Percentiles rank a stretch among this genome's conserved stretches.
These are phyloP conservation scores for Cyanodermella asteris DNA, from an alignment of 2,329 filamentous ascomycete species.

Conservation along the genomic window DNA sequence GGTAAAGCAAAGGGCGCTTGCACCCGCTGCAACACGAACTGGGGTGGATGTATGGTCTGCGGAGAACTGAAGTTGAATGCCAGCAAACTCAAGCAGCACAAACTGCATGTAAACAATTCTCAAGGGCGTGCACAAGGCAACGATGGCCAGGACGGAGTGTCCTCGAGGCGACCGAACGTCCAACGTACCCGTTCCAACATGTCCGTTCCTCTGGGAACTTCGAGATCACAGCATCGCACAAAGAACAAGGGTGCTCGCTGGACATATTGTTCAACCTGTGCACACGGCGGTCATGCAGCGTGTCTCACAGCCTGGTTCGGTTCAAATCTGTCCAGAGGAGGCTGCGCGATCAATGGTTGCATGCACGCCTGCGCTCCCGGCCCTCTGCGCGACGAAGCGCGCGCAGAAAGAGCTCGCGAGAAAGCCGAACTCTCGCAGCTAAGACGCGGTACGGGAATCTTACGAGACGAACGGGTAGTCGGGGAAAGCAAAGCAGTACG, in stretches of 20 bases:
- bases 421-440: constrained; percentile 18
- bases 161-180: background rate
- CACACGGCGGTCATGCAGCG: constrained; percentile 35
- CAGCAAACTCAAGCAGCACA: background rate
- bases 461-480: constrained; percentile 22
- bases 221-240: constrained; percentile 9
- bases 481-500: constrained; percentile 18
- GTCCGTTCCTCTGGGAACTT: constrained; percentile 9
- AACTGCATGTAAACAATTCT: background rate
- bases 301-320: constrained; percentile 37
- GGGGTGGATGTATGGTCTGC: constrained; percentile 9
- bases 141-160: constrained; percentile 1
- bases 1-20: constrained; percentile 24
- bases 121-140: background rate
- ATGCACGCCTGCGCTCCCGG: constrained; percentile 36
- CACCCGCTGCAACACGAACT: constrained; percentile 9
- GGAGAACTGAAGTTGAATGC: too few species aligned
- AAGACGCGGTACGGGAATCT: too few species aligned
- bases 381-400: constrained; percentile 19
- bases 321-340: constrained; percentile 25
- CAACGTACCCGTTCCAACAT: constrained; percentile 14
- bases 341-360: constrained; percentile 37
- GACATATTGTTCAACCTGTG: constrained; percentile 37
- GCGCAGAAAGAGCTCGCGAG: constrained; percentile 12
- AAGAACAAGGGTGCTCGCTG: constrained; percentile 20